Conservation (phyloP, 139 green algal species). For the Tetraselmis striata region DNA sequence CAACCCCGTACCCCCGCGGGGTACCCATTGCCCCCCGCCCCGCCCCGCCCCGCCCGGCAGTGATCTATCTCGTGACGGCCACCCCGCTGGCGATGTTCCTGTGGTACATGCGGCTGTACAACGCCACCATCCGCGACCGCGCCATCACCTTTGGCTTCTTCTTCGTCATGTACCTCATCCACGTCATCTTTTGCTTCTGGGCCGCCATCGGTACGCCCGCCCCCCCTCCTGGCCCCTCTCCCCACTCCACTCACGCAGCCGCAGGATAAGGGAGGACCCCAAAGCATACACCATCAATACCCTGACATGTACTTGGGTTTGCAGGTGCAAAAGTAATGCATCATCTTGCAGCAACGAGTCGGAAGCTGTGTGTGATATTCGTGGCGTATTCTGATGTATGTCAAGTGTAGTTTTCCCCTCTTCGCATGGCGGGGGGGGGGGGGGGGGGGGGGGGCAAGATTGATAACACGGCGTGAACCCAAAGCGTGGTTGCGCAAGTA, state of each 20-base stretch:
- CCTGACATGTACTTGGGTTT: background rate
- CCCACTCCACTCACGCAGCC: background rate
- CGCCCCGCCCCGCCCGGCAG: background rate
- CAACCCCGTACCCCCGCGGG: too few species aligned
- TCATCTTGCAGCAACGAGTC: too few species aligned
- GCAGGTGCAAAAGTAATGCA: too few species aligned
- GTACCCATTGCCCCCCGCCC: too few species aligned
- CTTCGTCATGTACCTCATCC: slow-evolving; percentile 32
- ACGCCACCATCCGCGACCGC: slow-evolving; percentile 46
- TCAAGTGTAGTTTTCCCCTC: too few species aligned
- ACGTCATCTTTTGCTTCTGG: slow-evolving; percentile 48
- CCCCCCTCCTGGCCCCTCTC: too few species aligned
- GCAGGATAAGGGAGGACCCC: background rate
- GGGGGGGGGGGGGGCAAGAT: too few species aligned
- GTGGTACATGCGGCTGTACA: slow-evolving; percentile 54
- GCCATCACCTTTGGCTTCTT: slow-evolving; percentile 39
- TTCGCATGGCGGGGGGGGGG: too few species aligned
- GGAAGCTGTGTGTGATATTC: too few species aligned
- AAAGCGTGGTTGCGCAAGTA: too few species aligned
- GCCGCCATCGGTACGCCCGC: slow-evolving; percentile 29
- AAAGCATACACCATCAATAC: background rate
- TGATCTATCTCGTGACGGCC: background rate
- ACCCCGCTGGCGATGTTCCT: background rate
- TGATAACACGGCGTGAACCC: too few species aligned
- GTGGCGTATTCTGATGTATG: too few species aligned